Base-by-base conservation (phyloP, 2,329 filamentous ascomycete species). In the Monilinia laxa region DNA sequence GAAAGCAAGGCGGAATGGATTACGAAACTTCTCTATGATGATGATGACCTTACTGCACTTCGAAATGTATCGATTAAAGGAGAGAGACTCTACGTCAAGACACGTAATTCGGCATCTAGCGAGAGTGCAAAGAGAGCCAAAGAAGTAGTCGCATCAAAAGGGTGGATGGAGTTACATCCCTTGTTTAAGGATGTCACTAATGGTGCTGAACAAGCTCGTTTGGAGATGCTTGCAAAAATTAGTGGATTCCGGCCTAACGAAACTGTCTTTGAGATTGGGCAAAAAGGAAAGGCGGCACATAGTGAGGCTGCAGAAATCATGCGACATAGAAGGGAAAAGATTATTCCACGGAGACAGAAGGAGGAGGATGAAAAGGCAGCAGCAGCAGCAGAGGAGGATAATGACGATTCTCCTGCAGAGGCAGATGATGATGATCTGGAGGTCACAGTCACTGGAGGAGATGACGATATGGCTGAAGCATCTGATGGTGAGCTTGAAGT, bases 211-310 rank as follows among this genome's bases (percentile, higher is more conserved):
- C 84, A 87, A 68, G 88, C 91, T 59, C 86, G 93, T 42, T 87
- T 93, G 59, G 88, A 90, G 62, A 96, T 99, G 91, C 82, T 99
- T 40, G 92, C 92, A 42, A 87, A 89, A 67, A 92, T 99, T 67
- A 93, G 92, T 73, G 90, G 90, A 2, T 99, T 95, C 80, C 87
- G 92, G 72, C 95, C 96, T 0, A 84, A 89, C 54, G 95, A 99
- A 78, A 98, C 94, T 0, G 92, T 99, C n/a, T 99, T 99, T 73
- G 95, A 99, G 78, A 89, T 97, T 70, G 90, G 91, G 9, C 87
- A 89, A 72, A 85, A 88, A 68, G 90, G 88, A 51, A 89, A 90
- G 71, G 83, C 79, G 2, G 83, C 81, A 2, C 82, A 81, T 49
- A 82, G 80, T 59, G 87, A 90, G 75, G 89, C 90, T 9, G 90